Evolutionary conservation across 73 alveolate species (phyloP).

Genomic region (Tetrahymena elliotti): DNA sequence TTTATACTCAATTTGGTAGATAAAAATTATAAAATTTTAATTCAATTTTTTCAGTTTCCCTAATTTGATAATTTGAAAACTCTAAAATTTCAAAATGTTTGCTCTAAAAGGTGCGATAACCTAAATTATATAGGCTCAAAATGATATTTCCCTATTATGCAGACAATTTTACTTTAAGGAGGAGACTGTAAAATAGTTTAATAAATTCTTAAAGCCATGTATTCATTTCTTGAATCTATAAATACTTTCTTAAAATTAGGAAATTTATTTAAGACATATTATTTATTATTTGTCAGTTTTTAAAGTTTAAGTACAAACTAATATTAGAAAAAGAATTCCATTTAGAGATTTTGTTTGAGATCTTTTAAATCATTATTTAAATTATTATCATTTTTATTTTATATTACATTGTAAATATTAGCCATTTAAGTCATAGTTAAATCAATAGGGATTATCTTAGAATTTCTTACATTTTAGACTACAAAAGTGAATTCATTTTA

Average conservation of each 20-base stretch:
- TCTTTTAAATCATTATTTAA: background rate
- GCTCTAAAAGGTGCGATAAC: background rate
- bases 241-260: background rate
- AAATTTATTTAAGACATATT: background rate
- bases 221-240: background rate
- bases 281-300: background rate
- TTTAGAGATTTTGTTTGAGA: background rate
- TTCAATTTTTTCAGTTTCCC: too few species aligned
- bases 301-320: background rate
- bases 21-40: too few species aligned
- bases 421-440: background rate
- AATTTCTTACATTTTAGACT: background rate
- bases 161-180: background rate
- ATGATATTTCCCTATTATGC: background rate
- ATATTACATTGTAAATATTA: background rate
- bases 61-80: too few species aligned
- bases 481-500: background rate
- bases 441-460: background rate
- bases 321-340: background rate
- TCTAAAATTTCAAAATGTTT: background rate
- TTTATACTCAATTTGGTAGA: background rate
- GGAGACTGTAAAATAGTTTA: background rate
- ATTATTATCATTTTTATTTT: background rate
- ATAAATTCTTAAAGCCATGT: background rate
- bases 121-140: background rate